phyloP scores from a whole-genome alignment of 768 basidiomycete genomes.

The Porpolomopsis calyptriformis region DNA sequence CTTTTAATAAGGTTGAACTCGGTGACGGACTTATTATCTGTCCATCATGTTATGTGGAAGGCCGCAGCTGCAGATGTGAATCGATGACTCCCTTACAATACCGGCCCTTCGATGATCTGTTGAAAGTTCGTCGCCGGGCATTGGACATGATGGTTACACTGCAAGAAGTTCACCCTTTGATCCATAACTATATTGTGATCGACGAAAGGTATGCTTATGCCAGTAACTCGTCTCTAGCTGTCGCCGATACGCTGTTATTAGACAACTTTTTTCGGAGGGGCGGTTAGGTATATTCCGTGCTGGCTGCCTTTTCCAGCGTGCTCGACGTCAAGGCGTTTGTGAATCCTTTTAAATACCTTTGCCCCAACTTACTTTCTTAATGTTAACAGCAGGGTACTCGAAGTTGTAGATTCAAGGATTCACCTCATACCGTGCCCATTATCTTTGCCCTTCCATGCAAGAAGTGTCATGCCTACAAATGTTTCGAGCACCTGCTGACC shows the following conservation, averaged over 20 bases:
- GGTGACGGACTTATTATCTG: slow-evolving; percentile 49
- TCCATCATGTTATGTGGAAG: slow-evolving; percentile 65
- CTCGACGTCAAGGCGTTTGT: slow-evolving; percentile 3
- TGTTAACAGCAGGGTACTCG: slow-evolving; percentile 6
- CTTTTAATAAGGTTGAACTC: slow-evolving; percentile 7
- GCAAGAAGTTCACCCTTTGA: not conserved
- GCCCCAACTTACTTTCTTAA: not conserved
- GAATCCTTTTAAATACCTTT: slow-evolving; percentile 1
- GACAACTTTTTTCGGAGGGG: slow-evolving; percentile 14
- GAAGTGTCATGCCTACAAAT: slow-evolving; percentile 29
- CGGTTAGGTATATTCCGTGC: slow-evolving; percentile 23
- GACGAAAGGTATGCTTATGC: not conserved
- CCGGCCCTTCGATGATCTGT: slow-evolving; percentile 37
- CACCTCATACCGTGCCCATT: slow-evolving; percentile 15
- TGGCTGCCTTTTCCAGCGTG: slow-evolving; percentile 28
- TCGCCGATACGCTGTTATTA: slow-evolving; percentile 1
- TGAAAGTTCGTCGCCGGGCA: slow-evolving; percentile 29
- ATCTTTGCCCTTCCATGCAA: slow-evolving; percentile 26
- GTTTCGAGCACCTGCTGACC: slow-evolving; percentile 29
- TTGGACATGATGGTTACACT: slow-evolving; percentile 10
- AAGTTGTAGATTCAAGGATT: slow-evolving; percentile 9
- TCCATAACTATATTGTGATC: not conserved
- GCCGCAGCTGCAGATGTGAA: slow-evolving; percentile 57
- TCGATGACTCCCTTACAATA: slow-evolving; percentile 53
- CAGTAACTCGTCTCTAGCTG: not conserved